phyloP scores from a whole-genome alignment of 78 protist genomes.

The Dictyostelium firmibasis region DNA sequence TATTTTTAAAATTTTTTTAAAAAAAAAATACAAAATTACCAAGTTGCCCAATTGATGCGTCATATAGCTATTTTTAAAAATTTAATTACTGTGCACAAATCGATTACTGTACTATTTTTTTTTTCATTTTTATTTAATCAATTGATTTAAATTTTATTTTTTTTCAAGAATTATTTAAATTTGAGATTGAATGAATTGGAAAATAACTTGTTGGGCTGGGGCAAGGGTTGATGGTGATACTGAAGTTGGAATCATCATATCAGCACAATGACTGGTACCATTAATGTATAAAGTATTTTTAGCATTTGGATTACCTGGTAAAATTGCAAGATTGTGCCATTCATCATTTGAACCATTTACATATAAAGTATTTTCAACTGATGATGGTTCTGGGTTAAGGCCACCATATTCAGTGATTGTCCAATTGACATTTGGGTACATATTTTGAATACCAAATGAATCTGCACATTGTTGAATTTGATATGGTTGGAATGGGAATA shows the following conservation, averaged over 20 bases:
- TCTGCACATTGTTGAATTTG: slow-evolving; percentile 27
- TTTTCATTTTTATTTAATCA: too few relatives aligned
- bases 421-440: slow-evolving; percentile 46
- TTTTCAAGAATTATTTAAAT: neutral
- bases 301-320: neutral
- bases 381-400: slow-evolving; percentile 56
- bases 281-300: slow-evolving; percentile 1
- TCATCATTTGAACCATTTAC: slow-evolving; percentile 76
- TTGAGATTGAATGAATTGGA: neutral
- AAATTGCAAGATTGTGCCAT: slow-evolving; percentile 79
- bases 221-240: slow-evolving; percentile 43
- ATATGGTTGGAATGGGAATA: slow-evolving; percentile 10
- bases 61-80: too few relatives aligned
- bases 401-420: slow-evolving; percentile 86
- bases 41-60: too few relatives aligned
- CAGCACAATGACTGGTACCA: slow-evolving; percentile 79
- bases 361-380: slow-evolving; percentile 21
- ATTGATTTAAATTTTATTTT: neutral
- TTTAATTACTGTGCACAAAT: too few relatives aligned
- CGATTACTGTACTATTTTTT: too few relatives aligned
- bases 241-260: slow-evolving; percentile 70
- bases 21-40: too few relatives aligned
- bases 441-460: slow-evolving; percentile 35
- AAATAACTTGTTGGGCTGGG: slow-evolving; percentile 41
- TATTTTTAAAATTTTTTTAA: too few relatives aligned